A percentile compares a stretch with the other conserved stretches of the same genome.
Evolutionary conservation across 176 grass and related monocot species (phyloP).

Genomic region (Bothriochloa decipiens): DNA sequence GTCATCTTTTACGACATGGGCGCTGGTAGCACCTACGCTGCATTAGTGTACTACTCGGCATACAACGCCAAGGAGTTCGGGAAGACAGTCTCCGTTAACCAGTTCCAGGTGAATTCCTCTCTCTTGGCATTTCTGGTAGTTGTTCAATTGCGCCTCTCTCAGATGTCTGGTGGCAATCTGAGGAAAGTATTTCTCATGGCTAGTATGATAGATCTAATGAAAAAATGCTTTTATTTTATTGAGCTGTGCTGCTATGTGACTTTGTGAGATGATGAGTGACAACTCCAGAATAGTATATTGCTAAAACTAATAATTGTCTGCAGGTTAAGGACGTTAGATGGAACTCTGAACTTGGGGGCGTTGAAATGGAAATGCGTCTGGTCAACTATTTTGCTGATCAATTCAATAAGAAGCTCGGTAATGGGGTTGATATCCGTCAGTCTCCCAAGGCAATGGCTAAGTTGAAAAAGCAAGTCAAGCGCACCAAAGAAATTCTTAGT

Average conservation of each 20-base stretch:
- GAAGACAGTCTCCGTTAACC: conserved; percentile 78
- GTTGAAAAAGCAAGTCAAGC: conserved; percentile 99
- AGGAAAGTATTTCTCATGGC: conserved; percentile 15
- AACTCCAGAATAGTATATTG: neutral
- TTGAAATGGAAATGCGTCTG: conserved; percentile 84
- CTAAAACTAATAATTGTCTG: conserved; percentile 23
- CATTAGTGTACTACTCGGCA: conserved; percentile 85
- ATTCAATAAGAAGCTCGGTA: conserved; percentile 85
- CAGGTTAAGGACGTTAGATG: conserved; percentile 99
- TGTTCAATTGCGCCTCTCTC: conserved; percentile 11
- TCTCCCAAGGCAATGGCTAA: conserved; percentile 99
- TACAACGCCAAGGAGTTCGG: conserved; percentile 89
- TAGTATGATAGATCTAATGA: conserved; percentile 34
- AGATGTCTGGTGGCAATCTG: neutral
- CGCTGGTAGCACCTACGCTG: conserved; percentile 89
- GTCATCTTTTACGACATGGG: conserved; percentile 98
- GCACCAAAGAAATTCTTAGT: conserved; percentile 98
- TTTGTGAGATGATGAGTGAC: neutral
- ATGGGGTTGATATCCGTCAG: conserved; percentile 84
- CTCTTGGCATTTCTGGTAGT: neutral
- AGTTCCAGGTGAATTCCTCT: conserved; percentile 74
- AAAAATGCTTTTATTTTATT: neutral
- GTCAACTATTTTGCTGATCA: conserved; percentile 90
- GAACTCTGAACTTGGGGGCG: conserved; percentile 90
- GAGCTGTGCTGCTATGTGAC: neutral